Conservation (phyloP, 2,329 filamentous ascomycete species). For the Aspergillus sp. region DNA sequence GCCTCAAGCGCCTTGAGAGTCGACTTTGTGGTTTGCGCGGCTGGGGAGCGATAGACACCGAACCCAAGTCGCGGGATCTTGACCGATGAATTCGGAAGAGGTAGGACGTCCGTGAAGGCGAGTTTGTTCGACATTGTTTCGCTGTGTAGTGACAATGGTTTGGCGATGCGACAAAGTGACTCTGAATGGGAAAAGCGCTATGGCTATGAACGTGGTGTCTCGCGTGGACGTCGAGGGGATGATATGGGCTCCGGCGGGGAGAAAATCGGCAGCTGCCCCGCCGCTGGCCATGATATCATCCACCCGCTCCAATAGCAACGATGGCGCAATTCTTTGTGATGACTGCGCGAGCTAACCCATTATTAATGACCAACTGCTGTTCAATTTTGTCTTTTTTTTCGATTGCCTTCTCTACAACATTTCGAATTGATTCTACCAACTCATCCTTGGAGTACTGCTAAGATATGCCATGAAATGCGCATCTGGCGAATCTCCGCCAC, state of each 20-base stretch:
- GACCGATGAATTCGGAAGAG: conserved; percentile 51
- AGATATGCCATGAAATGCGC: background rate
- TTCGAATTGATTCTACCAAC: background rate
- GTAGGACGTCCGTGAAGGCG: conserved; percentile 49
- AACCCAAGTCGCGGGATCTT: conserved; percentile 68
- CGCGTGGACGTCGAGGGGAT: conserved; percentile 5
- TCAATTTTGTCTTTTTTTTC: background rate
- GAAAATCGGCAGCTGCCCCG: conserved; percentile 16
- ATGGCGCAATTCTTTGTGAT: conserved; percentile 12
- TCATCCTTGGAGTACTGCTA: background rate
- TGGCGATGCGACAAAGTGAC: background rate
- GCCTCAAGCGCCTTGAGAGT: conserved; percentile 56
- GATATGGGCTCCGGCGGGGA: conserved; percentile 9
- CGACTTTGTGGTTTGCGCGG: conserved; percentile 56
- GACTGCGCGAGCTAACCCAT: background rate
- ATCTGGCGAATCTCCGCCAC: background rate
- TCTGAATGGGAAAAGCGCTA: background rate
- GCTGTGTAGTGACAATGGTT: background rate
- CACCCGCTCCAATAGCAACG: conserved; percentile 1
- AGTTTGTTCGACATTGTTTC: conserved; percentile 36
- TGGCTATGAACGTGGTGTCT: conserved; percentile 2
- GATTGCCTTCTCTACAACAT: background rate
- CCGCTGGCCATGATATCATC: conserved; percentile 21
- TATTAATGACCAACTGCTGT: background rate
- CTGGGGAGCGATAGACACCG: conserved; percentile 65